Percentiles rank a stretch among this genome's conserved stretches.
Evolutionary conservation across 2,329 filamentous ascomycete genomes (phyloP).

Genomic region (Emergomyces pasteurianus): DNA sequence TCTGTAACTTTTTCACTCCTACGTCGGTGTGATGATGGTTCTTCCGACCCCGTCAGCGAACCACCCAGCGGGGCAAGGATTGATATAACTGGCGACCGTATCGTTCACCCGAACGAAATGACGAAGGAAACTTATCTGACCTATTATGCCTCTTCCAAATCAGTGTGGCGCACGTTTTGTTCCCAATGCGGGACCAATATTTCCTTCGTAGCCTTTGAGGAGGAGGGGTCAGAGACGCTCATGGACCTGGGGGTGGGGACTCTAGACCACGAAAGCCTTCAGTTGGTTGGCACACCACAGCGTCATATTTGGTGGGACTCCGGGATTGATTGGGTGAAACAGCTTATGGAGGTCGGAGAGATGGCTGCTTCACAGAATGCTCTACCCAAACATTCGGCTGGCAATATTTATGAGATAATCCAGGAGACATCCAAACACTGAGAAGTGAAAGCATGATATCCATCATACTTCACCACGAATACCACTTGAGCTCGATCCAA

Average conservation of each 20-base stretch:
- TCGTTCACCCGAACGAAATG: neutral
- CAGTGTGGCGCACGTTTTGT: slow-evolving; percentile 17
- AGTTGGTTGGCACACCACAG: slow-evolving; percentile 10
- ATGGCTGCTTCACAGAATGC: neutral
- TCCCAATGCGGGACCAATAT: slow-evolving; percentile 19
- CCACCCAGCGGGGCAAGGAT: neutral
- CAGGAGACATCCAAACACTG: neutral
- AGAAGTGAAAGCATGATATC: slow-evolving; percentile 3
- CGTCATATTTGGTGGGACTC: slow-evolving; percentile 14
- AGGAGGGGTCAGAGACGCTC: neutral
- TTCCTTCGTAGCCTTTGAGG: slow-evolving; percentile 9
- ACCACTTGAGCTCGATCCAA: slow-evolving; percentile 41
- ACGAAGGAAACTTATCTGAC: slow-evolving; percentile 1
- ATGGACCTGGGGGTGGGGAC: slow-evolving; percentile 17
- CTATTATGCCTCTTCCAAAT: slow-evolving; percentile 2
- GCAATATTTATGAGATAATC: neutral
- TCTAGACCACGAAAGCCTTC: slow-evolving; percentile 13
- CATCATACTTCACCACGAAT: slow-evolving; percentile 23
- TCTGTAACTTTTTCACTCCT: slow-evolving; percentile 7
- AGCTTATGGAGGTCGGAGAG: neutral
- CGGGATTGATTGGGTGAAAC: slow-evolving; percentile 16
- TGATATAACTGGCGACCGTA: neutral
- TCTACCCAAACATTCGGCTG: neutral
- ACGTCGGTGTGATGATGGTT: neutral
- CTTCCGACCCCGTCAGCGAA: neutral